Base-by-base conservation (phyloP, 768 basidiomycete species). In the Auriculariales sp. region DNA sequence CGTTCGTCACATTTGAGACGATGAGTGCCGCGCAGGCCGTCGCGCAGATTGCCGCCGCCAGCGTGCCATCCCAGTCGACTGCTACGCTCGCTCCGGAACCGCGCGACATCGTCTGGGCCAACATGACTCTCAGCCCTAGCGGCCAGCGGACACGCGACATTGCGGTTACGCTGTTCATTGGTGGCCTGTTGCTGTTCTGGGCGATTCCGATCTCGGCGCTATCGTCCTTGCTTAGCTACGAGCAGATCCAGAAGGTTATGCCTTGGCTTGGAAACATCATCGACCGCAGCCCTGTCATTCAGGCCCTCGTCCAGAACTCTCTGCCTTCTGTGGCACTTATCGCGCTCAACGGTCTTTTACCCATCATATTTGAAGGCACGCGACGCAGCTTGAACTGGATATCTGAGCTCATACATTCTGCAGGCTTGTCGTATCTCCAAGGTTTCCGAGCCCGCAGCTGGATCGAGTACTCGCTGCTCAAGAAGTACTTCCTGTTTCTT, bases 1-100 rank as follows among this genome's bases (percentile, higher is more conserved):
- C 91, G 0, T 99, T 98, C 59, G 86, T 98, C 17, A 98, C 95
- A 0, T 97, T 99, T 57, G 90, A 95, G 66, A 89, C 89, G 59
- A 88, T 93, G 79, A 85, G 88, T 1, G 83, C 82, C 56, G 89
- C 91, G 74, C 93, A 99, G 83, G 81, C 86, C 35, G 93, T 90
- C 1, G 71, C 85, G 4, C 93, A 97, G 63, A 73, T 80, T 1
- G 84, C 84, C 0, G 85, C 91, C 57, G 75, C 83, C 0, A 73
- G 84, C 0, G 72, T 72, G 48, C 82, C 82, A 14, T 72, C 71
- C 48, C 74, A 79, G 61, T 73, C 75, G 47, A 71, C 71, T 28
- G 93, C 88, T 10, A 74, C 70, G 51, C 75, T 78, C 17, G 92
- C 94, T 0, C 94, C 94, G 0, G 93, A 97, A 61, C 93, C 94